phyloP scores from a whole-genome alignment of 2,329 filamentous ascomycete species.

The Colletotrichum plurivorum region DNA sequence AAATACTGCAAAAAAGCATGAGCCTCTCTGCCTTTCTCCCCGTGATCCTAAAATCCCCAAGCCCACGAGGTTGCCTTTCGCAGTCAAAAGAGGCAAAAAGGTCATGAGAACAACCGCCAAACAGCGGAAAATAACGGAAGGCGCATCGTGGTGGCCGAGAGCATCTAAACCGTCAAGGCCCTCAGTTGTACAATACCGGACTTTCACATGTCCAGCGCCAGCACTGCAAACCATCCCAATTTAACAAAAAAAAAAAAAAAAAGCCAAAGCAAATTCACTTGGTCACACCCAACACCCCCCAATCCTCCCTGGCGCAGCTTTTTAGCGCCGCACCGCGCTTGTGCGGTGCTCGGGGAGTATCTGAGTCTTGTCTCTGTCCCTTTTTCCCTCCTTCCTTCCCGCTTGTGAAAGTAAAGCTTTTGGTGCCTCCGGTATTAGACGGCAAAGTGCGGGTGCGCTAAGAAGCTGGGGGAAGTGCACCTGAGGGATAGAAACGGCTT shows the following conservation, averaged over 20 bases:
- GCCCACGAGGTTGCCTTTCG: too few species aligned
- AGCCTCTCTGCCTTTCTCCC: too few species aligned
- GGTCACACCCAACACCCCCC: not conserved
- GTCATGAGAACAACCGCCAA: too few species aligned
- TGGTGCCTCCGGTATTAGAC: not conserved
- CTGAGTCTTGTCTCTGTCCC: too few species aligned
- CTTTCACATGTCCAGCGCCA: slow-evolving; percentile 30
- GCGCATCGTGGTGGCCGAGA: not conserved
- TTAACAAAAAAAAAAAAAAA: not conserved
- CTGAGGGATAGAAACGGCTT: not conserved
- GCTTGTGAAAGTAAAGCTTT: not conserved
- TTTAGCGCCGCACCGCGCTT: not conserved
- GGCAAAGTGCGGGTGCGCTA: not conserved
- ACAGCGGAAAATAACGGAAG: too few species aligned
- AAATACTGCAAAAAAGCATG: not conserved
- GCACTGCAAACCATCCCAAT: too few species aligned
- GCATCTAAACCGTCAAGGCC: too few species aligned
- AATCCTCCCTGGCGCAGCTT: slow-evolving; percentile 6
- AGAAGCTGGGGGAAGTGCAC: not conserved
- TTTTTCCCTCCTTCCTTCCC: too few species aligned
- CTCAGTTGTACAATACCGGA: slow-evolving; percentile 16
- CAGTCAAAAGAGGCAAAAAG: too few species aligned
- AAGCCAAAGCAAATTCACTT: slow-evolving; percentile 15
- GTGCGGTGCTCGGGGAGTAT: too few species aligned
- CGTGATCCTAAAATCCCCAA: too few species aligned